Percentiles rank a stretch among this genome's conserved stretches.
Evolutionary conservation across 352 stramenopile species (phyloP).

Genomic region (Paralagenidium karlingii): DNA sequence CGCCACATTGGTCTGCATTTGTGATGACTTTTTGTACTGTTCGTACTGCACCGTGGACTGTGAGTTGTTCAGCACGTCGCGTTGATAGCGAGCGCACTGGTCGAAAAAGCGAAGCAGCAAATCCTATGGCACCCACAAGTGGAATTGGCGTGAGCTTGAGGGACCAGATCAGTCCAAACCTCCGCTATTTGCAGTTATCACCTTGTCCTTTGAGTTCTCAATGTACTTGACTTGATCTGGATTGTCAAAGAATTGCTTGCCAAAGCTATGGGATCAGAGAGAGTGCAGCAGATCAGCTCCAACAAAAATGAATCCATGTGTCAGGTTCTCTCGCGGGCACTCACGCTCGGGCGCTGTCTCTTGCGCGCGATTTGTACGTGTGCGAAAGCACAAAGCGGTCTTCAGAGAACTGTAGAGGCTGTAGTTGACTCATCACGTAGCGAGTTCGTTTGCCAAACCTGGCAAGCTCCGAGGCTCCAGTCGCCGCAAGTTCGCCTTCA

Average conservation of each 20-base stretch:
- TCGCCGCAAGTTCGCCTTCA: conserved; percentile 19
- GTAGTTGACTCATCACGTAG: conserved; percentile 6
- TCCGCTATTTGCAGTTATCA: too few species aligned
- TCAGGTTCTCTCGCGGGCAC: conserved; percentile 1
- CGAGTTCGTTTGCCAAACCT: conserved; percentile 16
- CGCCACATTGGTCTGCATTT: conserved; percentile 6
- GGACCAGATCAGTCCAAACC: neutral
- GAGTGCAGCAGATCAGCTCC: neutral
- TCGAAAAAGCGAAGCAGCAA: conserved; percentile 45
- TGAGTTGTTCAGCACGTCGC: conserved; percentile 29
- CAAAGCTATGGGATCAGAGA: conserved; percentile 19
- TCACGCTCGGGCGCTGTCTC: conserved; percentile 42
- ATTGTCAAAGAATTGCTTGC: conserved; percentile 34
- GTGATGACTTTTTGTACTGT: conserved; percentile 15
- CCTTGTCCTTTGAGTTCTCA: conserved; percentile 22
- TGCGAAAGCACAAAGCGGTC: conserved; percentile 32
- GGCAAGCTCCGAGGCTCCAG: conserved; percentile 22
- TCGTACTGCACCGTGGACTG: conserved; percentile 19
- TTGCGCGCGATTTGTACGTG: conserved; percentile 34
- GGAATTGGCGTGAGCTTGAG: neutral
- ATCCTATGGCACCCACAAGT: conserved; percentile 11
- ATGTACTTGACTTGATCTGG: conserved; percentile 24
- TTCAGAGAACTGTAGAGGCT: conserved; percentile 14
- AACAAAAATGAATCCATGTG: too few species aligned
- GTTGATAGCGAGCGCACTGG: conserved; percentile 29